Evolutionary conservation across 2,329 filamentous ascomycete species (phyloP).

Genomic region (Pseudocercospora fijiensis): DNA sequence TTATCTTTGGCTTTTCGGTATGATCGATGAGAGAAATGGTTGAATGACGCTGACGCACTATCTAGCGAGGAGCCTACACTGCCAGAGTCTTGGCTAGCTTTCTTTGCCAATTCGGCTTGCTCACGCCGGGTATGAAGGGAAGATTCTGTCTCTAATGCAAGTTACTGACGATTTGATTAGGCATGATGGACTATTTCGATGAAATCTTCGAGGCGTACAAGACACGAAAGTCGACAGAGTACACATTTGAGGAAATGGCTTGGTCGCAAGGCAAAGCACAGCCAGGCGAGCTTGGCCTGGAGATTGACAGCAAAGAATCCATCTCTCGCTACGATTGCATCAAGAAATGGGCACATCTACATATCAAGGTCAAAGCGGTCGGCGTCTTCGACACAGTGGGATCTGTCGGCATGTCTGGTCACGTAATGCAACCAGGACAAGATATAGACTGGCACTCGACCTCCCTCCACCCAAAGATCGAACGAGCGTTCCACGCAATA

Average conservation of each 20-base stretch:
- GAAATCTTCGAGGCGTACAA: slow-evolving; percentile 25
- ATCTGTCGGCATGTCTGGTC: slow-evolving; percentile 26
- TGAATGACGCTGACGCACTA: not conserved
- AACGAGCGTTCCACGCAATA: slow-evolving; percentile 54
- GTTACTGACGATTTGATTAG: not conserved
- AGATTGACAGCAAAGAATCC: slow-evolving; percentile 9
- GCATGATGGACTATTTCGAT: slow-evolving; percentile 19
- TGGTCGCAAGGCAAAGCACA: slow-evolving; percentile 17
- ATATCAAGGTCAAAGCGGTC: slow-evolving; percentile 41
- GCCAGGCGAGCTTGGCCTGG: slow-evolving; percentile 20
- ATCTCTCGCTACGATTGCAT: slow-evolving; percentile 20
- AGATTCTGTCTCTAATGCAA: not conserved
- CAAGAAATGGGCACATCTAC: slow-evolving; percentile 24
- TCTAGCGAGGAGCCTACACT: slow-evolving; percentile 32
- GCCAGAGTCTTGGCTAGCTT: slow-evolving; percentile 35
- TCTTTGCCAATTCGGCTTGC: slow-evolving; percentile 30
- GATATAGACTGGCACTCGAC: slow-evolving; percentile 22
- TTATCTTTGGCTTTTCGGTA: slow-evolving; percentile 35
- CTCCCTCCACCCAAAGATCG: slow-evolving; percentile 36
- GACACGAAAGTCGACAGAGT: slow-evolving; percentile 11
- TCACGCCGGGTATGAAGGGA: slow-evolving; percentile 22
- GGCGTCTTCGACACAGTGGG: slow-evolving; percentile 51
- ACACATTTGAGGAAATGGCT: slow-evolving; percentile 21
- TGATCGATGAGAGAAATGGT: not conserved
- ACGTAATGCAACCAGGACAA: slow-evolving; percentile 18